These are phyloP conservation scores for Leptographium procerum DNA, from an alignment of 2,329 filamentous ascomycete genomes.

Conservation along the genomic window DNA sequence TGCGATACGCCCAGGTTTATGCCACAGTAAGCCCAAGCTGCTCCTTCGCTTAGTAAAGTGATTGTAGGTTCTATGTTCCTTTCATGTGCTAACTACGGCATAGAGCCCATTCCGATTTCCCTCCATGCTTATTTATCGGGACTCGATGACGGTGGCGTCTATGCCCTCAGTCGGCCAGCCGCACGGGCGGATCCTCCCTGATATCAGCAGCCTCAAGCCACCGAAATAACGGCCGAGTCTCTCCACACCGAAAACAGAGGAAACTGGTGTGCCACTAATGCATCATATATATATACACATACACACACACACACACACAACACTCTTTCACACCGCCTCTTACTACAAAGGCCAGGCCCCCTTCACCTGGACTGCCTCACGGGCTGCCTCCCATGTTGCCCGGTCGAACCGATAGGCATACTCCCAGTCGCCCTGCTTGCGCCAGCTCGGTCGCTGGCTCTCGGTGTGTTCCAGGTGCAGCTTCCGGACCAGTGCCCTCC, in stretches of 20 bases:
- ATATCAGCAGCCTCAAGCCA: background rate
- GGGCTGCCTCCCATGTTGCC: background rate
- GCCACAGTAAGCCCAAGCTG: slow-evolving; percentile 31
- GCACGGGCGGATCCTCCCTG: background rate
- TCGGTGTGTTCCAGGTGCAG: background rate
- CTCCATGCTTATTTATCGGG: slow-evolving; percentile 48
- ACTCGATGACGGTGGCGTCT: slow-evolving; percentile 15
- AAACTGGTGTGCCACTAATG: too few species aligned
- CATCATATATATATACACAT: too few species aligned
- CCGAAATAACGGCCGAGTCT: too few species aligned
- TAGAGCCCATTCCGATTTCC: slow-evolving; percentile 47
- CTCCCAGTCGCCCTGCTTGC: background rate
- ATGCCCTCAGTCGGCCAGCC: background rate
- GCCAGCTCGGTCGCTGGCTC: background rate
- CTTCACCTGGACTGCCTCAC: background rate
- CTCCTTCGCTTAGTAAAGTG: background rate
- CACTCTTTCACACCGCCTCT: too few species aligned
- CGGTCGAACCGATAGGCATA: background rate
- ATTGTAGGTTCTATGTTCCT: background rate
- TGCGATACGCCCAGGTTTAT: slow-evolving; percentile 46
- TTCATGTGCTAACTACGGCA: background rate
- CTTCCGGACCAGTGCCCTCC: background rate
- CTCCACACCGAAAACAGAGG: background rate
- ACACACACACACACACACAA: too few species aligned
- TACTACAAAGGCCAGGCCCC: background rate